Evolutionary conservation across 2,329 filamentous ascomycete genomes (phyloP).

Genomic region (Zymoseptoria tritici): DNA sequence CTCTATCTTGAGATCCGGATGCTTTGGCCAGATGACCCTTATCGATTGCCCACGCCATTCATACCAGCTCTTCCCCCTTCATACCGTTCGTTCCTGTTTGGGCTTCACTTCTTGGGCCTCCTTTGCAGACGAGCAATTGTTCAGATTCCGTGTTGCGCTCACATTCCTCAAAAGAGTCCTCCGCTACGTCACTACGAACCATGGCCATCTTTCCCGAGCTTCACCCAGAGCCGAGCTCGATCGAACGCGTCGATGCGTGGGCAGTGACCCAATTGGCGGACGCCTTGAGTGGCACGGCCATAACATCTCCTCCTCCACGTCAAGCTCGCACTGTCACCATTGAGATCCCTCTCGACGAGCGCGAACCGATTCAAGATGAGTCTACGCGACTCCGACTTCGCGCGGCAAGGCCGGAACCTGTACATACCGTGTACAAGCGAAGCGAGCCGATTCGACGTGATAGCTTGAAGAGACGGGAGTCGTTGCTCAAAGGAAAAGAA

Average conservation of each 20-base stretch:
- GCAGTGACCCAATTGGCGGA: slow-evolving; percentile 39
- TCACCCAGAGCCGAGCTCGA: slow-evolving; percentile 8
- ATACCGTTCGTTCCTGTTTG: neutral
- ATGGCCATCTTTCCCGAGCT: slow-evolving; percentile 19
- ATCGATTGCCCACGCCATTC: neutral
- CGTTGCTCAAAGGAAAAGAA: slow-evolving; percentile 80
- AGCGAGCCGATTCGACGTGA: slow-evolving; percentile 52
- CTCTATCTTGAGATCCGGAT: neutral
- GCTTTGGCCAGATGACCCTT: too few species aligned
- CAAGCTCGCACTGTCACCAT: slow-evolving; percentile 50
- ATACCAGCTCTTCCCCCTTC: neutral
- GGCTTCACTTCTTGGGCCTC: neutral
- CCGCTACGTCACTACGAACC: neutral
- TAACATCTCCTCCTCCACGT: slow-evolving; percentile 28
- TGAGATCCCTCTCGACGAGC: slow-evolving; percentile 67
- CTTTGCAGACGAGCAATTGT: neutral
- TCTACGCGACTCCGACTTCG: slow-evolving; percentile 14
- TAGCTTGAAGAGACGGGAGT: slow-evolving; percentile 61
- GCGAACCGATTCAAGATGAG: slow-evolving; percentile 24
- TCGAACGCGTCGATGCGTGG: slow-evolving; percentile 40
- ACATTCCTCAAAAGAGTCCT: neutral
- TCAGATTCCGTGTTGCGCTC: neutral
- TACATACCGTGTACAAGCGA: slow-evolving; percentile 39
- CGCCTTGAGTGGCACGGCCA: slow-evolving; percentile 34
- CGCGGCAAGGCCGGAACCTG: slow-evolving; percentile 15